Percentiles rank a stretch among this genome's conserved stretches.
phyloP scores from a whole-genome alignment of 805 yeast genomes.

The Candida corydali region DNA sequence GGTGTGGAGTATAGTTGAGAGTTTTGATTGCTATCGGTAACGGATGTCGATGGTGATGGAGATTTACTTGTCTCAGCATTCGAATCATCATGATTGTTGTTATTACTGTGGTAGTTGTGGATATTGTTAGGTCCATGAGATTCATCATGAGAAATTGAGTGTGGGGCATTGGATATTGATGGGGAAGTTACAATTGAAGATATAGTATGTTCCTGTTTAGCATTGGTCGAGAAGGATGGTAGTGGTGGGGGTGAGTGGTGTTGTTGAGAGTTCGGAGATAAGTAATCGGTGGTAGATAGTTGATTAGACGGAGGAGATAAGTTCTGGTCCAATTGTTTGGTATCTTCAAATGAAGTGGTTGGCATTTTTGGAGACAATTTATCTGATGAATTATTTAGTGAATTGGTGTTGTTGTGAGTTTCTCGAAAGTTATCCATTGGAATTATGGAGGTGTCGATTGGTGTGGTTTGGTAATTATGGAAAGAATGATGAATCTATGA shows the following conservation, averaged over 20 bases:
- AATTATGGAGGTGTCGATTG: no score
- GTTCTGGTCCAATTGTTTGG: neutral
- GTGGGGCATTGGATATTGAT: neutral
- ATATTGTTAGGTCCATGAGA: neutral
- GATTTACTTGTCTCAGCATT: neutral
- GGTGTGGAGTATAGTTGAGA: no score
- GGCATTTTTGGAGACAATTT: neutral
- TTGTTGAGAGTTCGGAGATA: neutral
- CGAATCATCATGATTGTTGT: neutral
- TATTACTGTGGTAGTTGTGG: no score
- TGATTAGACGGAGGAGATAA: neutral
- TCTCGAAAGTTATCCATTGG: no score
- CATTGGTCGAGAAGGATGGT: constrained; percentile 2
- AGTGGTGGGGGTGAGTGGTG: constrained; percentile 1
- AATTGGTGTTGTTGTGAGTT: neutral
- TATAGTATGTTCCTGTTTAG: no score
- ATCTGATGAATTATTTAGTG: no score
- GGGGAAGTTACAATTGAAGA: neutral
- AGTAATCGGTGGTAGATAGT: neutral
- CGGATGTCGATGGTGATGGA: constrained; percentile 1
- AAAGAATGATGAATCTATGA: no score
- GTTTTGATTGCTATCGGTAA: no score
- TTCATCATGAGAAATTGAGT: neutral
- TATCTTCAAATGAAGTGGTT: constrained; percentile 6
- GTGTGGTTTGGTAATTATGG: no score